A percentile compares a stretch with the other conserved stretches of the same genome.
Conservation (phyloP, 257 asterid species). For the Petrea volubilis region DNA sequence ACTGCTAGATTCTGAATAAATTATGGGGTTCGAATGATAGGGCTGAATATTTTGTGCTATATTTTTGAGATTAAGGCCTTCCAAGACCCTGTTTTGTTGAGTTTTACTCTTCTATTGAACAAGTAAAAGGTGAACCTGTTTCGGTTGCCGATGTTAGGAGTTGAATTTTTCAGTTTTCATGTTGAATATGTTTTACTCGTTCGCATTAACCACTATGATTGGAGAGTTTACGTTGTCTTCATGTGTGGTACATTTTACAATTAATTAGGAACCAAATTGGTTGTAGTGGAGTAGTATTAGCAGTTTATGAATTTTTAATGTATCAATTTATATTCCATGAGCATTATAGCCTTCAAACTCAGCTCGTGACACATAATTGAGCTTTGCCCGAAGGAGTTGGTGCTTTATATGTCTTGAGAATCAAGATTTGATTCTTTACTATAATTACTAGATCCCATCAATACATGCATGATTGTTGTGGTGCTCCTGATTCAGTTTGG, state of each 20-base stretch:
- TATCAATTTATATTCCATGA: not conserved
- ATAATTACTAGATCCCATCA: too few species aligned
- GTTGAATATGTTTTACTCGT: not conserved
- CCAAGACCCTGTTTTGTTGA: not conserved
- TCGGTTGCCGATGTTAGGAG: slow-evolving; percentile 6
- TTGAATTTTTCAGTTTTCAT: slow-evolving; percentile 13
- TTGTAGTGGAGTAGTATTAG: not conserved
- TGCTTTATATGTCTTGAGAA: not conserved
- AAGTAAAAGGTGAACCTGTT: slow-evolving; percentile 8
- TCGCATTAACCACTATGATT: not conserved
- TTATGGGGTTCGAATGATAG: slow-evolving; percentile 1
- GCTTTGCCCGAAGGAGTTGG: not conserved
- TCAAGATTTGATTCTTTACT: too few species aligned
- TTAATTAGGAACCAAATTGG: not conserved
- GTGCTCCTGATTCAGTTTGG: too few species aligned
- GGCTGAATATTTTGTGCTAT: not conserved
- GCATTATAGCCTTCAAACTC: not conserved
- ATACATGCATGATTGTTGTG: too few species aligned
- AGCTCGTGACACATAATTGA: not conserved
- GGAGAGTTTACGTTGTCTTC: slow-evolving; percentile 7
- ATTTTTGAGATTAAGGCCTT: slow-evolving; percentile 13
- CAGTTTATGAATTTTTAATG: not conserved
- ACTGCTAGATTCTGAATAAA: not conserved
- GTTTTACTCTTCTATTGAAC: slow-evolving; percentile 2
- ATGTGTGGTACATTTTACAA: not conserved